Conservation (phyloP, 2,329 filamentous ascomycete species). For the Sodiomyces alkalinus region DNA sequence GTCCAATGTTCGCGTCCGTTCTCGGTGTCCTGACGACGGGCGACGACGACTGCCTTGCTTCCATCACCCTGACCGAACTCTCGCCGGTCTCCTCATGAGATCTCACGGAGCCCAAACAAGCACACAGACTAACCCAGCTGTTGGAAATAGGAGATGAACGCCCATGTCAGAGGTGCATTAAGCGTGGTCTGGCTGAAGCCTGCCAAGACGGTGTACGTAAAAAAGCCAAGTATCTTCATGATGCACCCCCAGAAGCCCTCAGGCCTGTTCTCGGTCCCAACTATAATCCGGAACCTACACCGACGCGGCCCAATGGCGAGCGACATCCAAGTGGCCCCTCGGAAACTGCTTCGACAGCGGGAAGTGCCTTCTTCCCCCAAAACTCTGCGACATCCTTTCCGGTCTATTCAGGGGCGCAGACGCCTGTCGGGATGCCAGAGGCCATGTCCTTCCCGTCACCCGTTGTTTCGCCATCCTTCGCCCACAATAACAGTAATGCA, state of each 20-base stretch:
- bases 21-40: too few species aligned
- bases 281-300: conserved; percentile 42
- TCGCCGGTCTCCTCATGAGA: too few species aligned
- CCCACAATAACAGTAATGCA: conserved; percentile 30
- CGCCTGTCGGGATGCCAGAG: conserved; percentile 31
- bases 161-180: conserved; percentile 86
- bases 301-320: conserved; percentile 23
- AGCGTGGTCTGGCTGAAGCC: conserved; percentile 75
- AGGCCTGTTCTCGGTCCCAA: conserved; percentile 68
- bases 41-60: too few species aligned
- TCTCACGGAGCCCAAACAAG: too few species aligned
- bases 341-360: conserved; percentile 27
- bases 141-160: conserved; percentile 90
- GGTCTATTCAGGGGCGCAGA: conserved; percentile 33
- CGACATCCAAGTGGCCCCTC: conserved; percentile 18
- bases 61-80: too few species aligned
- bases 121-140: too few species aligned
- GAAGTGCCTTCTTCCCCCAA: conserved; percentile 32
- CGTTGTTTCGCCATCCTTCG: conserved; percentile 58
- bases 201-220: conserved; percentile 96
- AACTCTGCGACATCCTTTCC: conserved; percentile 31
- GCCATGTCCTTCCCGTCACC: conserved; percentile 45
- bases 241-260: conserved; percentile 79
- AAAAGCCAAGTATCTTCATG: conserved; percentile 97
- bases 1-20: too few species aligned